Base-by-base conservation (phyloP, 2,329 filamentous ascomycete species). In the Neophaeococcomyces aloes region DNA sequence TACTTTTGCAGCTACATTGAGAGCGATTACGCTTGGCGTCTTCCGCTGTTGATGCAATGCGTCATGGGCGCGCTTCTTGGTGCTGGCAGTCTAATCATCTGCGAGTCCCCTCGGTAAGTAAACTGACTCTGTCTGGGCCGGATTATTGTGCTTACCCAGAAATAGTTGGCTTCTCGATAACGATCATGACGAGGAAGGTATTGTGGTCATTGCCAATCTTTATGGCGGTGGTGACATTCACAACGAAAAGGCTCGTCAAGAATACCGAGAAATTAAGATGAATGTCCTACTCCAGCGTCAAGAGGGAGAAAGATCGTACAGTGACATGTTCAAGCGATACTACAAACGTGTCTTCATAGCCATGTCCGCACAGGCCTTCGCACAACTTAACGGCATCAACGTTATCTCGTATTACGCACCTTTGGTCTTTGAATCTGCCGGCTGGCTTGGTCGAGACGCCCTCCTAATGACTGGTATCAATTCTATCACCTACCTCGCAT, bases 191-290 rank as follows among this genome's bases (percentile, higher is more conserved):
- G 91, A 98, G 62, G 91, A 98, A 63, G 91, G 91, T 42, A 95
- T 98, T 65, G 82, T 95, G 21, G 91, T 98, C 38, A 96, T 98
- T 66, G 91, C 91, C 47, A 96, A 96, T 61, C 73, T 98, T 5
- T 96, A 96, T 58, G 91, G 91, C 44, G 86, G 84, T 59, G 91
- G 91, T 48, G 91, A 98, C 61, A 88, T 96, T 48, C 88, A 95
- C 65, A 85, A 94, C 61, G 69, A 81, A 47, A 91, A 93, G 64
- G 91, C 91, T 1, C 79, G 88, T 46, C 88, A 95, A 44, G 91
- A 98, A 64, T 98, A 93, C 65, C 85, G 89, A 56, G 91, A 96
- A 59, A 98, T 98, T 69, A 98, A 98, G 71, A 94, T 95, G 86
- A 81, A 89, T 57, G 91, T 98, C 23, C 75, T 98, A 27, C 71